phyloP scores from a whole-genome alignment of 345 rosid species.

The Leavenworthia alabamica region DNA sequence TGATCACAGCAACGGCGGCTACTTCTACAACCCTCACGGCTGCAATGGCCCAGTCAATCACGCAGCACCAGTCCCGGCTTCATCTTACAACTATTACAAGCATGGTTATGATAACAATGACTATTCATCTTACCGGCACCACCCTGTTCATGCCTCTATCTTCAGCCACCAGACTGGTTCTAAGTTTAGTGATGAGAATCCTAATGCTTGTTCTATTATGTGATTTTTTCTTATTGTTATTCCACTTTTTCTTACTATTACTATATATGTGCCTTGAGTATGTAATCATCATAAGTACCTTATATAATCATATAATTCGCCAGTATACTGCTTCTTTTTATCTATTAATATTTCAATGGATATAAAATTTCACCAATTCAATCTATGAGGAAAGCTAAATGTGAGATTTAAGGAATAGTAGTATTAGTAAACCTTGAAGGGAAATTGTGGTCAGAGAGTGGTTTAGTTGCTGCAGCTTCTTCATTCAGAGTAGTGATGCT shows the following conservation, averaged over 20 bases:
- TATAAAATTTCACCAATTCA: background rate
- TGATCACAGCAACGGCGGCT: constrained; percentile 29
- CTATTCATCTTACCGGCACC: constrained; percentile 41
- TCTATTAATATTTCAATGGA: background rate
- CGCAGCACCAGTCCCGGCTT: constrained; percentile 49
- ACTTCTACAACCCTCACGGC: constrained; percentile 47
- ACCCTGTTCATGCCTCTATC: constrained; percentile 41
- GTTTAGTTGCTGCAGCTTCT: background rate
- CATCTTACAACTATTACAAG: constrained; percentile 79
- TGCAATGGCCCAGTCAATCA: constrained; percentile 51
- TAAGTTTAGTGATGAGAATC: constrained; percentile 79
- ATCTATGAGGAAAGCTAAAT: background rate
- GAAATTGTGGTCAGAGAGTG: background rate
- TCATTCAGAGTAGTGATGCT: background rate
- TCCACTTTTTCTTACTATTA: background rate
- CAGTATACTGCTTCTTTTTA: background rate
- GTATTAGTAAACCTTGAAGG: background rate
- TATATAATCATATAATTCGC: too few species aligned
- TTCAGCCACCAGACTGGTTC: constrained; percentile 55
- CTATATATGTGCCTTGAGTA: background rate
- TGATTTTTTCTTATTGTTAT: constrained; percentile 15
- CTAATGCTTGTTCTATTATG: constrained; percentile 72
- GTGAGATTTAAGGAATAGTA: background rate
- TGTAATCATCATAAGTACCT: constrained; percentile 1
- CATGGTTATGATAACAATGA: constrained; percentile 64